A percentile compares a stretch with the other conserved stretches of the same genome.
These are phyloP conservation scores for Leptographium galeiforme DNA, from an alignment of 2,329 filamentous ascomycete species.

Conservation along the genomic window DNA sequence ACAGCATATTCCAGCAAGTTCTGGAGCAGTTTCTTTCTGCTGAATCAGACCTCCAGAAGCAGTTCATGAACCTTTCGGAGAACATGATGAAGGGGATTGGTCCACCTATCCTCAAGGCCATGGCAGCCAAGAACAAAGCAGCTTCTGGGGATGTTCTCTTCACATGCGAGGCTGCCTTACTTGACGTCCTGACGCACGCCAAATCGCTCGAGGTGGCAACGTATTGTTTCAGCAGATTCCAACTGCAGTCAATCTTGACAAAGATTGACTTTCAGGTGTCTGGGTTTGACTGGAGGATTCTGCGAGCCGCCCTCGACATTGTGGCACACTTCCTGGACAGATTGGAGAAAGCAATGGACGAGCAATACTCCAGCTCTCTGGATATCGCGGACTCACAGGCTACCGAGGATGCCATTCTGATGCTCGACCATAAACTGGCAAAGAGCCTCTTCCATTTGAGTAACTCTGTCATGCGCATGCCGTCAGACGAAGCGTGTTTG, in stretches of 20 bases:
- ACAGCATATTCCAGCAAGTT: constrained; percentile 41
- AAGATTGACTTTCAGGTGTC: constrained; percentile 29
- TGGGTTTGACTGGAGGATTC: constrained; percentile 34
- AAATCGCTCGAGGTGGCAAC: constrained; percentile 31
- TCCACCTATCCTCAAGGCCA: constrained; percentile 31
- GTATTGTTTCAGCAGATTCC: constrained; percentile 34
- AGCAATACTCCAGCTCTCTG: constrained; percentile 24
- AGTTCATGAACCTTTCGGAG: constrained; percentile 35
- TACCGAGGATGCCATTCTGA: constrained; percentile 33
- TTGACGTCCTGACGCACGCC: constrained; percentile 36
- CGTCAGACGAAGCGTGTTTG: constrained; percentile 1
- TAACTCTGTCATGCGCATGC: constrained; percentile 3
- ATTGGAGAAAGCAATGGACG: constrained; percentile 26
- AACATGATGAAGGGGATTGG: constrained; percentile 29
- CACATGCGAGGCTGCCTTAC: constrained; percentile 32
- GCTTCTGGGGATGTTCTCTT: constrained; percentile 39
- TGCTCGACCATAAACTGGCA: constrained; percentile 36
- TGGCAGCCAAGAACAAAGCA: constrained; percentile 38
- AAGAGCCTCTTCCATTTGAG: constrained; percentile 32
- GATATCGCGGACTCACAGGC: constrained; percentile 18
- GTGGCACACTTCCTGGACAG: constrained; percentile 32
- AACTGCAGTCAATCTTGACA: constrained; percentile 37
- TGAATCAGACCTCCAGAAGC: constrained; percentile 41
- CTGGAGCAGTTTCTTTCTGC: constrained; percentile 44
- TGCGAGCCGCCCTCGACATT: constrained; percentile 31